Evolutionary conservation across 2,329 filamentous ascomycete species (phyloP).

Genomic region (Bipolaris oryzae): DNA sequence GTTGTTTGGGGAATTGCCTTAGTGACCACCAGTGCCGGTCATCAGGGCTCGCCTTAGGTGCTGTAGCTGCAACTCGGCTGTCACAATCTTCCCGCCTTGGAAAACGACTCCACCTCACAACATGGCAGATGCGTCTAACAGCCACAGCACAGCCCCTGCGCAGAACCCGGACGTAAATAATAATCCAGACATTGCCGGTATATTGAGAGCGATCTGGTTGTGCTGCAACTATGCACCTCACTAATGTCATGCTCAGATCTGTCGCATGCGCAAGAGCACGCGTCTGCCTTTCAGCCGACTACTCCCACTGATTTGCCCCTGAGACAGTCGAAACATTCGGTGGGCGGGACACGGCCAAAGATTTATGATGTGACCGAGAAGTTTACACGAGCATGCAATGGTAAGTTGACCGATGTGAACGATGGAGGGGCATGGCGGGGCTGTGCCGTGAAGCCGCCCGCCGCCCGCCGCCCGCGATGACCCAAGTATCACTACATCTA

Average conservation of each 20-base stretch:
- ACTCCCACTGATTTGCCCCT: conserved; percentile 34
- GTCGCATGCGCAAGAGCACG: conserved; percentile 23
- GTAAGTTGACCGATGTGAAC: conserved; percentile 43
- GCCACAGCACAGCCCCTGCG: conserved; percentile 31
- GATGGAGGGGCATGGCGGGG: conserved; percentile 26
- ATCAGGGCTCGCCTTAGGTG: conserved; percentile 3
- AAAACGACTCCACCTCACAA: conserved; percentile 41
- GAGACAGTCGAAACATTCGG: conserved; percentile 35
- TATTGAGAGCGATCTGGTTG: conserved; percentile 20
- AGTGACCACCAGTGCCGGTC: conserved; percentile 9
- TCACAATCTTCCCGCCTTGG: conserved; percentile 38
- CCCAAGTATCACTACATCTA: conserved; percentile 4
- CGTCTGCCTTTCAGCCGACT: conserved; percentile 21
- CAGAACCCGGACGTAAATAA: conserved; percentile 11
- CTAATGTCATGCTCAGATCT: conserved; percentile 19
- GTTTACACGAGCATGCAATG: conserved; percentile 59
- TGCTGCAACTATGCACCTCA: neutral
- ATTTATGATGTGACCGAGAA: conserved; percentile 62
- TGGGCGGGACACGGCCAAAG: conserved; percentile 39
- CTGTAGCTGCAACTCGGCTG: conserved; percentile 25
- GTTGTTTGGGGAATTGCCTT: neutral
- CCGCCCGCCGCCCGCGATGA: neutral
- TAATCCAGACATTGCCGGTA: conserved; percentile 26
- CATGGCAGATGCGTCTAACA: conserved; percentile 41
- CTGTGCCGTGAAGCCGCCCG: conserved; percentile 5